These are phyloP conservation scores for Verruconis gallopava DNA, from an alignment of 2,329 filamentous ascomycete genomes.

Conservation along the genomic window DNA sequence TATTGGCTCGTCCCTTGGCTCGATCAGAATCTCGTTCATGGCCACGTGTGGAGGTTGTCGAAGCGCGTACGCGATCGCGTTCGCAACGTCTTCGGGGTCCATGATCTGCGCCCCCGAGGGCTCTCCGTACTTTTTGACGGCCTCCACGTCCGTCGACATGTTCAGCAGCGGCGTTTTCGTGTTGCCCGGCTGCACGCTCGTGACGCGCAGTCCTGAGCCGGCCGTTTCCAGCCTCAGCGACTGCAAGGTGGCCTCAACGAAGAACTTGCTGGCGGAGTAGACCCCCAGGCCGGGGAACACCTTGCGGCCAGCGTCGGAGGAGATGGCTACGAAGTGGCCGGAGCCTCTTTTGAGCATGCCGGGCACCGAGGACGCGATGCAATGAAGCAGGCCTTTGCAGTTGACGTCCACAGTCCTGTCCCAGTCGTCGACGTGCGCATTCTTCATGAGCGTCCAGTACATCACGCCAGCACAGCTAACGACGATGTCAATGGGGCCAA, in stretches of 20 bases:
- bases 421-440: conserved; percentile 61
- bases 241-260: conserved; percentile 72
- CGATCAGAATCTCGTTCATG: conserved; percentile 69
- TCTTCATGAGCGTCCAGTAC: conserved; percentile 84
- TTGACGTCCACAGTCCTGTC: conserved; percentile 74
- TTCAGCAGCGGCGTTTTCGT: conserved; percentile 58
- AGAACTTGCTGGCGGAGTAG: conserved; percentile 75
- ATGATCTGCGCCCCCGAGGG: conserved; percentile 63
- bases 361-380: conserved; percentile 55
- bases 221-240: conserved; percentile 62
- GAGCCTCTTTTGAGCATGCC: conserved; percentile 55
- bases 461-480: conserved; percentile 72
- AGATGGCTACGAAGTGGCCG: conserved; percentile 69
- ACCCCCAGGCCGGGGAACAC: conserved; percentile 72
- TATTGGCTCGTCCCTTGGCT: conserved; percentile 64
- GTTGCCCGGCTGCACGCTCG: conserved; percentile 65
- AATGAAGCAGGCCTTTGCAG: conserved; percentile 70
- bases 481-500: conserved; percentile 66
- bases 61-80: conserved; percentile 60
- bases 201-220: conserved; percentile 59
- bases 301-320: conserved; percentile 69
- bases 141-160: conserved; percentile 65
- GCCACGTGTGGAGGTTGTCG: conserved; percentile 62
- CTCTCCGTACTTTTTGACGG: conserved; percentile 65
- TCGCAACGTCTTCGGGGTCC: conserved; percentile 59